Base-by-base conservation (phyloP, 768 basidiomycete species). In the Crepidotus variabilis region DNA sequence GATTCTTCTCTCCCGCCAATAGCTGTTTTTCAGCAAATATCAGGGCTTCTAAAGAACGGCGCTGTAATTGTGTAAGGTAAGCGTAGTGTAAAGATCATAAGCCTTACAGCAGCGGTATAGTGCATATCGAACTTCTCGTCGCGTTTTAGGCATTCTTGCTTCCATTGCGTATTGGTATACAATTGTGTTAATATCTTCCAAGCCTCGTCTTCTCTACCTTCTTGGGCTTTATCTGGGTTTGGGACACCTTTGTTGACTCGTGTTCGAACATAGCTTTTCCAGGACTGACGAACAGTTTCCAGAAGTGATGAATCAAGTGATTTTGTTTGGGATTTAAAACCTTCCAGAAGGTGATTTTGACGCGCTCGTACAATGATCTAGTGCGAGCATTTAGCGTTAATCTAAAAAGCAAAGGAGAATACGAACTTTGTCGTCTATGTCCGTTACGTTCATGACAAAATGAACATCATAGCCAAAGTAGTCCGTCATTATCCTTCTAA, bases 371-470 rank as follows among this genome's bases (percentile, higher is more conserved):
- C 69, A 63, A 98, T 98, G 69, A 98, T 99, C 97, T 98, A 51
- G 16, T 39, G 20, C 32, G 18, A 3, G 51, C 49, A 50, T 46
- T 54, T 7, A 55, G 23, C 53, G 33, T 11, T 28, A 11, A 10
- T 33, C 52, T 9, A 24, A 34, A 35, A 52, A 8, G 33, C 21
- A n/a, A 57, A 21, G 53, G 53, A 24, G 16, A 36, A 74, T 69
- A 56, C 66, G 68, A 45, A 91, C 96, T 85, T 99, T 99, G 81
- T 98, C 97, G 66, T 99, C 97, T 59, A 99, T 97, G 71, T 99
- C 96, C 4, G 97, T 99, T 63, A 99, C 85, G 71, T 99, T 99
- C 94, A 97, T 97, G 47, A 98, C 96, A 67, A 98, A 97, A 69
- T 98, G 93, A 55, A 99, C 89, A 67, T 98, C 92, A 66, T 95